Percentiles rank a stretch among this genome's conserved stretches.
Evolutionary conservation across 2,329 filamentous ascomycete genomes (phyloP).

Genomic region (Plectosphaerella cucumerina): DNA sequence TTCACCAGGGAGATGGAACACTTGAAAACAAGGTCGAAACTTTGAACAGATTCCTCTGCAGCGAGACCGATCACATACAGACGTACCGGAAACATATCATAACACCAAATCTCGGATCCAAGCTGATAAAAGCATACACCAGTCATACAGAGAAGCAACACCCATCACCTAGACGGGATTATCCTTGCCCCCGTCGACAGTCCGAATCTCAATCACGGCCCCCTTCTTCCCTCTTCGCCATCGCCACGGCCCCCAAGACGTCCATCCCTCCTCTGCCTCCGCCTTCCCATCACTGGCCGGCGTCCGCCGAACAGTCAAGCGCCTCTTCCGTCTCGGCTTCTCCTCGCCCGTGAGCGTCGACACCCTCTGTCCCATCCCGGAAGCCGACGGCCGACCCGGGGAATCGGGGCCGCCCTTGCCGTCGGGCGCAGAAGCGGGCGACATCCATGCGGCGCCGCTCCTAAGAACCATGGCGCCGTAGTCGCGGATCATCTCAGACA

Average conservation of each 20-base stretch:
- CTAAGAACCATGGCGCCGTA: neutral
- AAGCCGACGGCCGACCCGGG: neutral
- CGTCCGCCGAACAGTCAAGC: slow-evolving; percentile 7
- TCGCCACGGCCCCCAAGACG: neutral
- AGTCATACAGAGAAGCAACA: neutral
- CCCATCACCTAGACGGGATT: too few relatives aligned
- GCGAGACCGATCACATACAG: too few relatives aligned
- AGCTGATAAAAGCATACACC: neutral
- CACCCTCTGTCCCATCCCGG: neutral
- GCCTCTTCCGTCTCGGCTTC: slow-evolving; percentile 10
- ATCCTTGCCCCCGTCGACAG: neutral
- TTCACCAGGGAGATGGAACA: too few relatives aligned
- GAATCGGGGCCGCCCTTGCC: neutral
- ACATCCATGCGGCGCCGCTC: neutral
- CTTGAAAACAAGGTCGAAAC: too few relatives aligned
- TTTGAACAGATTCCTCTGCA: too few relatives aligned
- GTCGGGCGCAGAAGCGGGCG: neutral
- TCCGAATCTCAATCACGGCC: neutral
- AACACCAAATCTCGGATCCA: too few relatives aligned
- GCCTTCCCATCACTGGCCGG: neutral
- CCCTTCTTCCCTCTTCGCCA: neutral
- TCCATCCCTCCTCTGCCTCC: neutral
- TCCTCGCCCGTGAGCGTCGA: slow-evolving; percentile 2
- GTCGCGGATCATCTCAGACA: neutral
- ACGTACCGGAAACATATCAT: too few relatives aligned